Evolutionary conservation across 768 basidiomycete genomes (phyloP), one percentile per base, ranked within the genome.

Genomic region (Rhodotorula diobovata): DNA sequence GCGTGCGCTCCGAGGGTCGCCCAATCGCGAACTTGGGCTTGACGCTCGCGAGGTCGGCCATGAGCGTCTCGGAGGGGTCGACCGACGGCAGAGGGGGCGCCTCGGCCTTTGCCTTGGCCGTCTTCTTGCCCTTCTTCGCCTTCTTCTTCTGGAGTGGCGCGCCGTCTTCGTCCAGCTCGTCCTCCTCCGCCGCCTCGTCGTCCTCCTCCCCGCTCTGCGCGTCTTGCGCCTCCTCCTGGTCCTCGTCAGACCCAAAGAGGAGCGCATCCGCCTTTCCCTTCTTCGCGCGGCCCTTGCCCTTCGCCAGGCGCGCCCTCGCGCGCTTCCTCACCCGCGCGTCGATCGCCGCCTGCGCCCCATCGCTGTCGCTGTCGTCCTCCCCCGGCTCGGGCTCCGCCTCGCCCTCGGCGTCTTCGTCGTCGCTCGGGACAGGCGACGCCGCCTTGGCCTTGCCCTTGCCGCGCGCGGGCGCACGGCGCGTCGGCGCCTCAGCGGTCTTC

Each of bases 31-130:
- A 32, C 23, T 41, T 43, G 1, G 56, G 63, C n/a, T 55, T 23
- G 25, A 55, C 30, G 14, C 61, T 63, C 10, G 73, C 70, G 28
- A 75, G 67, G 18, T 58, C 60, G 21, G 64, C 68, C 73, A 75
- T 75, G 20, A 64, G 66, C 23, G 73, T 75, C 53, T 53, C 53
- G 15, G 41, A n/a, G 1, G 70, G 64, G 41, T 75, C 67, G 45
- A 75, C 73, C 1, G 43, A 7, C 1, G 63, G 66, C 2, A 67
- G 58, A 34, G 51, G 48, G 11, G 54, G 61, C 20, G 51, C 20
- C 50, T 34, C 20, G 10, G 55, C 32, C 21, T 41, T 53, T 25
- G 30, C 39, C 21, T 35, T 23, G 25, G 15, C 21, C 30, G 54
- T 20, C 15, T 43, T 43, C 6, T 21, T 25, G 28, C 37, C 56